Evolutionary conservation across 306 rosid species (phyloP), one percentile per base, ranked within the genome.

Genomic region (Trifolium pratense): DNA sequence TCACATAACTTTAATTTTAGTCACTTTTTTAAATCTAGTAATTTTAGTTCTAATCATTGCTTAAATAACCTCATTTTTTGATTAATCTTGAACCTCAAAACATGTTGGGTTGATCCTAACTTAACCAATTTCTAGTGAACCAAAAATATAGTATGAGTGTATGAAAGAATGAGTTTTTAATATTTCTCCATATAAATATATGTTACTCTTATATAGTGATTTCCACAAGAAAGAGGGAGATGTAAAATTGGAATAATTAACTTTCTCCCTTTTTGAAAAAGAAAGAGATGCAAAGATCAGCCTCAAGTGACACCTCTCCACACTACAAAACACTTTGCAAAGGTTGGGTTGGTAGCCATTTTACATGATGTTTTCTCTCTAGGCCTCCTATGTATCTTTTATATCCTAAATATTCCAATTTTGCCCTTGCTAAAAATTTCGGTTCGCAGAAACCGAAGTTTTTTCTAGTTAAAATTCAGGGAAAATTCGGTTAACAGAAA

Each of bases 221-320:
- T 77, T 81, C 88, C 80, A 82, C 71, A 64, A 64, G 51, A 59
- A 18, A 59, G 63, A 10, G 52, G 62, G 43, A 59, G 78, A 80
- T 48, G 53, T 73, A 80, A 78, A 53, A 52, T 46, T 67, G 9
- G 75, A 39, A 20, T 78, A 5, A 57, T 68, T 68, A 45, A 56
- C 62, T 56, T 58, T 82, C 75, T 61, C 8, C 51, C 62, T 66
- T 55, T 84, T 43, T 70, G 67, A 53, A 70, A 63, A 75, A 42
- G 68, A 67, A 65, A 76, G 78, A 84, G 86, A 76, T 57, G 76
- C 55, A 66, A 60, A 29, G 15, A 53, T 56, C 65, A 74, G 26
- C 21, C 53, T 78, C 52, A 52, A 68, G 70, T 76, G 75, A 80
- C 77, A 70, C 77, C 84, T 63, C 82, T 73, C 66, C 66, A 68